phyloP scores from a whole-genome alignment of 805 yeast species.

The Kodamaea restingae region DNA sequence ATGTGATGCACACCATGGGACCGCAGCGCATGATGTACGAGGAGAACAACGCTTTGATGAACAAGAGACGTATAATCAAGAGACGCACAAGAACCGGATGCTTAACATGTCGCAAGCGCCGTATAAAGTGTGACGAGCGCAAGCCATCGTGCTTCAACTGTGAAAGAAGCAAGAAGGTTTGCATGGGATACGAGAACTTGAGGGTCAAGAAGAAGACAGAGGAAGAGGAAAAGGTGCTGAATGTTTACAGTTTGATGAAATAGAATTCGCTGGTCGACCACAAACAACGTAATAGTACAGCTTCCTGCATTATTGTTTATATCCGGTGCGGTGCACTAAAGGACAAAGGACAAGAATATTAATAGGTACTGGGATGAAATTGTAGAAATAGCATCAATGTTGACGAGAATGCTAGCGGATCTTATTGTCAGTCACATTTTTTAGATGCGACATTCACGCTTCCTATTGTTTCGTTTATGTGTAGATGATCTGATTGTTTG shows the following conservation, averaged over 20 bases:
- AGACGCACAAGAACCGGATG: constrained; percentile 74
- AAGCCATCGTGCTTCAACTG: constrained; percentile 69
- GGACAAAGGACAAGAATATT: no score
- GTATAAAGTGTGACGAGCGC: constrained; percentile 74
- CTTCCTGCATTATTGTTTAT: no score
- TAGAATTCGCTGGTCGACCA: not conserved
- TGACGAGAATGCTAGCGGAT: no score
- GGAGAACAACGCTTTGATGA: constrained; percentile 28
- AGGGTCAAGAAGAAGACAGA: constrained; percentile 6
- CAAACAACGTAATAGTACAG: no score
- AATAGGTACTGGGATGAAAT: no score
- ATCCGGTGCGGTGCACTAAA: no score
- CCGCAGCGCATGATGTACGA: constrained; percentile 11
- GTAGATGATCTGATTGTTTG: no score
- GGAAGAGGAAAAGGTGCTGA: constrained; percentile 3
- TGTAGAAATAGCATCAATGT: no score
- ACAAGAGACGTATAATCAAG: constrained; percentile 45
- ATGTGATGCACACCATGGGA: constrained; percentile 7
- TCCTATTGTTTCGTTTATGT: no score
- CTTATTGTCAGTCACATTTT: no score
- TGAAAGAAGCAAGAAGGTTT: constrained; percentile 57
- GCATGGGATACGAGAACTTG: constrained; percentile 57
- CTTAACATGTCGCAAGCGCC: constrained; percentile 62
- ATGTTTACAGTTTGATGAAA: constrained; percentile 6
- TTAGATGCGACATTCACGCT: no score